Evolutionary conservation across 805 yeast species (phyloP).

Genomic region (Cyberlindnera americana): DNA sequence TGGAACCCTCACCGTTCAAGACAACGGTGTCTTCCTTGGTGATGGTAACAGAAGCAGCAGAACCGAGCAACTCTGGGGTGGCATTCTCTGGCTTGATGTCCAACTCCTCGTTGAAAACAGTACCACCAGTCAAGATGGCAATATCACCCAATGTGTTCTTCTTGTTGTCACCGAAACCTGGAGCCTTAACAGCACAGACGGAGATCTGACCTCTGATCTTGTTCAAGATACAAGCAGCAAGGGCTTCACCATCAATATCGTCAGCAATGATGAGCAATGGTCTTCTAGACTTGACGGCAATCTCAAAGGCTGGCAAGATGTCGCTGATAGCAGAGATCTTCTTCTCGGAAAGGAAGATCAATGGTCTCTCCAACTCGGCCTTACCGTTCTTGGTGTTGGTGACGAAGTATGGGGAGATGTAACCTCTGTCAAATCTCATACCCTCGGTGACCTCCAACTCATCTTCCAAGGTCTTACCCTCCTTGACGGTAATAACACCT

Average conservation of each 20-base stretch:
- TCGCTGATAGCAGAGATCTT: slow-evolving; percentile 88
- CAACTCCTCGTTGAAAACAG: slow-evolving; percentile 51
- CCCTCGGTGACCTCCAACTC: slow-evolving; percentile 98
- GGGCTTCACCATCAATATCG: slow-evolving; percentile 97
- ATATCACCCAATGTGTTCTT: slow-evolving; percentile 93
- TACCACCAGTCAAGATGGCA: slow-evolving; percentile 87
- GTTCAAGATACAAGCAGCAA: slow-evolving; percentile 97
- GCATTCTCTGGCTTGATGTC: slow-evolving; percentile 97
- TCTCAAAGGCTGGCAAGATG: slow-evolving; percentile 88
- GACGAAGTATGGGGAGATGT: slow-evolving; percentile 96
- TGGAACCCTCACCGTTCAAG: slow-evolving; percentile 90
- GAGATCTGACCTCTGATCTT: slow-evolving; percentile 98
- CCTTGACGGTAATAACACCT: slow-evolving; percentile 98
- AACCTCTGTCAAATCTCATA: slow-evolving; percentile 98
- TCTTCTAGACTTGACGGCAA: slow-evolving; percentile 91
- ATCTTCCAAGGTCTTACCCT: slow-evolving; percentile 96
- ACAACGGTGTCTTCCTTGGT: slow-evolving; percentile 97
- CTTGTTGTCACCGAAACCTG: slow-evolving; percentile 99
- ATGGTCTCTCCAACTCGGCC: slow-evolving; percentile 95
- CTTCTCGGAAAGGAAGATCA: slow-evolving; percentile 78
- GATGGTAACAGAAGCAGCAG: slow-evolving; percentile 87
- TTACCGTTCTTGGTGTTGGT: slow-evolving; percentile 82
- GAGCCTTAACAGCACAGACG: slow-evolving; percentile 97
- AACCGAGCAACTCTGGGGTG: slow-evolving; percentile 84
- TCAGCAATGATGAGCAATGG: slow-evolving; percentile 93